Percentiles rank a stretch among this genome's conserved stretches.
Conservation (phyloP, 805 yeast species). For the Candida saitoana region DNA sequence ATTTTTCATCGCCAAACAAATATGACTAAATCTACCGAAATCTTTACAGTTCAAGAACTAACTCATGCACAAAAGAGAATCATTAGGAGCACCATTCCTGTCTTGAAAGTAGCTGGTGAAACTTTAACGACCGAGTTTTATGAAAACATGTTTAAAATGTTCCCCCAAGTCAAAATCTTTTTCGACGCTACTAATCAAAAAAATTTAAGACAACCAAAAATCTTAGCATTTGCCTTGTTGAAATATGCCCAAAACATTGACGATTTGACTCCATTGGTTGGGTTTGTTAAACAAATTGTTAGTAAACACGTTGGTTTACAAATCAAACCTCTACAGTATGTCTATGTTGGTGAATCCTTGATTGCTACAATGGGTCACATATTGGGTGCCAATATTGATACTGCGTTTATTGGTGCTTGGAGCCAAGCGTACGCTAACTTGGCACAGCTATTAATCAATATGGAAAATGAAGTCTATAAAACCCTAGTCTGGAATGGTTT, state of each 20-base stretch:
- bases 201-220: constrained; percentile 54
- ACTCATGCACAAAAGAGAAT: constrained; percentile 26
- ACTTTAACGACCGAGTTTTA: constrained; percentile 54
- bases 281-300: constrained; percentile 56
- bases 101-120: constrained; percentile 52
- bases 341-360: constrained; percentile 58
- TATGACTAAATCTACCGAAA: constrained; percentile 4
- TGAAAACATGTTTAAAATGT: constrained; percentile 46
- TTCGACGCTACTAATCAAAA: constrained; percentile 60
- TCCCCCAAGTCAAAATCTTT: constrained; percentile 54
- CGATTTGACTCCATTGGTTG: constrained; percentile 48
- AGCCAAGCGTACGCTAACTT: constrained; percentile 58
- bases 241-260: constrained; percentile 63
- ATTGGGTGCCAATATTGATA: constrained; percentile 52
- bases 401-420: constrained; percentile 61
- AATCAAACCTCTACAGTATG: constrained; percentile 61
- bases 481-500: constrained; percentile 53
- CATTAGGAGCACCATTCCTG: constrained; percentile 51
- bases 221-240: constrained; percentile 58
- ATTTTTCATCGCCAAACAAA: too few relatives aligned
- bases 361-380: constrained; percentile 50
- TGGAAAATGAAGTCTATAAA: constrained; percentile 48
- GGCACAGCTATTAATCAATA: constrained; percentile 56
- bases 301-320: constrained; percentile 65
- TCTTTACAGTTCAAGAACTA: constrained; percentile 13